Conservation (phyloP, 2,329 filamentous ascomycete species). For the Diaporthe capsici region DNA sequence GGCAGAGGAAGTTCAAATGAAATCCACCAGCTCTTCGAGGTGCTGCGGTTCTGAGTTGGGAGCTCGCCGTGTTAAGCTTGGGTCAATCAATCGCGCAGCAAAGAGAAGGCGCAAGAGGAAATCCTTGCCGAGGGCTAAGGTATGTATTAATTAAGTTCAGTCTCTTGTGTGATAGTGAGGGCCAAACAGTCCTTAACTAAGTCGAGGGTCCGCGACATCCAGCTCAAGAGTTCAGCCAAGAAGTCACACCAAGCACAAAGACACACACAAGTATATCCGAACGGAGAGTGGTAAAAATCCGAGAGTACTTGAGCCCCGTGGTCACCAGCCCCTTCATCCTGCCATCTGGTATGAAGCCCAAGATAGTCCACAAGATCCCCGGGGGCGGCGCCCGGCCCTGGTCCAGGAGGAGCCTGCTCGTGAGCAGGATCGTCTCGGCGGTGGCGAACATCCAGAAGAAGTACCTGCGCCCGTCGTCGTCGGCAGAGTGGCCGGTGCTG, state of each 20-base stretch:
- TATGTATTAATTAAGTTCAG: not conserved
- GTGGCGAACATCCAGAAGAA: slow-evolving; percentile 89
- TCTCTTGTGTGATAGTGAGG: not conserved
- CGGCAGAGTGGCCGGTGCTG: slow-evolving; percentile 42
- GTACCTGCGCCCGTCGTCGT: slow-evolving; percentile 55
- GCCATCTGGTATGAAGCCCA: slow-evolving; percentile 75
- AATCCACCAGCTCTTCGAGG: not conserved
- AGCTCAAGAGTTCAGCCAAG: slow-evolving; percentile 56
- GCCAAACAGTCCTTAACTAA: not conserved
- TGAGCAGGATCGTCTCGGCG: slow-evolving; percentile 80
- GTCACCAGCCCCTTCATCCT: slow-evolving; percentile 63
- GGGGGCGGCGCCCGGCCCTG: slow-evolving; percentile 68
- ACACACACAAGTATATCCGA: slow-evolving; percentile 82
- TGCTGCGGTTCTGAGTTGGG: not conserved
- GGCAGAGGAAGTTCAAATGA: not conserved
- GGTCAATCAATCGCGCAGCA: not conserved
- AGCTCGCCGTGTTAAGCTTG: not conserved
- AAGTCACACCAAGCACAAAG: slow-evolving; percentile 77
- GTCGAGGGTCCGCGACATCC: not conserved
- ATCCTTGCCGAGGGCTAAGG: not conserved
- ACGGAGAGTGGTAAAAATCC: slow-evolving; percentile 80
- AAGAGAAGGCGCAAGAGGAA: not conserved
- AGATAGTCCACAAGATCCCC: slow-evolving; percentile 75
- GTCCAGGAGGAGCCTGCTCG: slow-evolving; percentile 79
- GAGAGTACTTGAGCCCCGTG: slow-evolving; percentile 74